Percentiles rank a stretch among this genome's conserved stretches.
These are phyloP conservation scores for Symbiodinium pilosum DNA, from an alignment of 73 alveolate genomes.

Conservation along the genomic window DNA sequence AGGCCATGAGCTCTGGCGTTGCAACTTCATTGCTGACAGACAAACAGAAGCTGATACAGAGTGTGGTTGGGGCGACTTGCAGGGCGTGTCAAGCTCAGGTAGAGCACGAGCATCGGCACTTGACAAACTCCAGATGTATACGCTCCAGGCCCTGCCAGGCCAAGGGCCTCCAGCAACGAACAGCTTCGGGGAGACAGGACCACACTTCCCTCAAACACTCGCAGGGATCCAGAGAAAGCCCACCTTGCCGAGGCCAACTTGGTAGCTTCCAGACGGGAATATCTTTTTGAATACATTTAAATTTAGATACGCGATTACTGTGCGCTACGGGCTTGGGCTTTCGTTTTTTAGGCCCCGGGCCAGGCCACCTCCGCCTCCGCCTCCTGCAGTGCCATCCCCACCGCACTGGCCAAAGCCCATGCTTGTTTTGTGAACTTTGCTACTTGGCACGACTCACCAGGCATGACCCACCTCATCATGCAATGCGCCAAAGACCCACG, in stretches of 20 bases:
- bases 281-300: too few relatives aligned
- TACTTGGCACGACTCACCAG: not conserved
- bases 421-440: too few relatives aligned
- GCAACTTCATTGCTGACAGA: too few relatives aligned
- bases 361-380: conserved; percentile 42
- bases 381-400: conserved; percentile 19
- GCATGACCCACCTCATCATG: not conserved
- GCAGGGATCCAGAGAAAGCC: not conserved
- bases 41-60: too few relatives aligned
- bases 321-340: too few relatives aligned
- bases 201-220: too few relatives aligned
- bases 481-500: not conserved
- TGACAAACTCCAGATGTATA: not conserved
- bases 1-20: too few relatives aligned
- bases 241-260: not conserved
- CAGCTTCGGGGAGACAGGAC: too few relatives aligned
- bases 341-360: too few relatives aligned
- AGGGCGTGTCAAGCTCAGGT: too few relatives aligned
- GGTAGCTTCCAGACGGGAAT: not conserved
- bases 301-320: too few relatives aligned
- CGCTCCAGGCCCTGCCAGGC: not conserved
- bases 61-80: too few relatives aligned
- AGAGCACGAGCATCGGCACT: not conserved
- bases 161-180: not conserved
- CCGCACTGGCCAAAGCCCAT: conserved; percentile 31